Evolutionary conservation across 345 rosid species (phyloP).

Genomic region (Eucalyptus sideroxylon): DNA sequence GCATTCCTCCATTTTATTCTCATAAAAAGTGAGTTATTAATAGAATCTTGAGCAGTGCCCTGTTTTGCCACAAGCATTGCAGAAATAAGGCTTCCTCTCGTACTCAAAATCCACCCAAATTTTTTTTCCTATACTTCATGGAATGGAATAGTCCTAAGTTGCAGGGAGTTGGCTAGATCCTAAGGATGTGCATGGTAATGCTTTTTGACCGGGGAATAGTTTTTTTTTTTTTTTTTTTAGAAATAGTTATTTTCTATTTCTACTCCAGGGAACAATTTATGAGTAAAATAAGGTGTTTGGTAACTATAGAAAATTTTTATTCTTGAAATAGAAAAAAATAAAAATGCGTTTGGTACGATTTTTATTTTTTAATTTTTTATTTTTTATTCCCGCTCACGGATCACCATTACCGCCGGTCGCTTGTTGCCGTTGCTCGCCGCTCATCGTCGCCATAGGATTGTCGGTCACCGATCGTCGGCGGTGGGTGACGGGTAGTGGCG

Average conservation of each 20-base stretch:
- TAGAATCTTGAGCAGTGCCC: neutral
- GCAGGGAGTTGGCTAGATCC: neutral
- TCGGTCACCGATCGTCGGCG: accelerated
- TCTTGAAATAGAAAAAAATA: too few species aligned
- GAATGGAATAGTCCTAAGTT: neutral
- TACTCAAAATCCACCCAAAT: neutral
- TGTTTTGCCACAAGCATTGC: neutral
- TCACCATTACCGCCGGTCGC: accelerated
- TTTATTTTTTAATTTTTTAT: too few species aligned
- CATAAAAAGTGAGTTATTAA: neutral
- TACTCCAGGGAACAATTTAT: too few species aligned
- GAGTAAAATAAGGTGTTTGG: too few species aligned
- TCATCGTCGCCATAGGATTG: accelerated
- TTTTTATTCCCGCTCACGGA: too few species aligned
- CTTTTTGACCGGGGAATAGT: accelerated
- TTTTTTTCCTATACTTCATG: neutral
- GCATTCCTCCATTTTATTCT: neutral
- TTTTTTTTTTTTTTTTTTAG: too few species aligned
- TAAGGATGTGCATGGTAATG: too few species aligned
- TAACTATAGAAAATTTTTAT: too few species aligned
- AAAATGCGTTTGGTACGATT: too few species aligned
- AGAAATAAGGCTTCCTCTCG: neutral
- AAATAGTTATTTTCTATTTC: too few species aligned
- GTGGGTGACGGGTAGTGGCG: accelerated
- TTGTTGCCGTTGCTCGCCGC: too few species aligned